Base-by-base conservation (phyloP, 352 stramenopile species). In the Pseudoperonospora humuli region DNA sequence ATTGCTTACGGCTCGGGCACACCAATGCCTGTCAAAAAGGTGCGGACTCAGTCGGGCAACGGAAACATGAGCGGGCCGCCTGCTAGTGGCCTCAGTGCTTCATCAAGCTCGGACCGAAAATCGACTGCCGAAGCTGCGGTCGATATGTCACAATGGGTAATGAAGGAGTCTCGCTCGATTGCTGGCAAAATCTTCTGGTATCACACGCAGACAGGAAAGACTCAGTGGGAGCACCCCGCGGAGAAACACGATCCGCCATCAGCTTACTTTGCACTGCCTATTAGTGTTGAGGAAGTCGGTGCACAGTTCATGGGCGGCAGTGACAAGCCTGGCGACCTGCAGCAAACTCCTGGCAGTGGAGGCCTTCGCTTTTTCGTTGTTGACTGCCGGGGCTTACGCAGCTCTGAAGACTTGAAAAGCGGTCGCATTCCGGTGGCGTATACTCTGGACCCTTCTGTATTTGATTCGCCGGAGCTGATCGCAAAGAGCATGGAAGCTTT, bases 141-240 rank as follows among this genome's bases (percentile, higher is more conserved):
- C 17, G 76, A 88, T 64, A 88, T 88, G 76, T 82, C 70, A 9
- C 61, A 88, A 42, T 88, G 76, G 76, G 68, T 84, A 25, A 79
- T 76, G 56, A 82, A 81, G 26, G 73, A 88, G 33, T 88, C 76
- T 25, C 64, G 64, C 11, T 86, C 73, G 23, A 75, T 84, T 18
- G 70, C 73, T 1, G 76, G 76, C 6, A 88, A 88, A 33, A 66
- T 82, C 26, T 88, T 88, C 28, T 88, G 76, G 76, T 86, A 88
- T 27, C 70, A 88, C 39, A 79, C 60, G 8, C 59, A 74, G n/a
- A 84, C 70, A 0, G 76, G 76, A 1, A 82, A 81, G 23, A 86
- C 76, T 0, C 78, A 91, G 50, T 91, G 75, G 75, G 78, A 91
- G 35, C 78, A 91, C 33, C 78, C 78, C 13, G 67, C 65, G 0